Evolutionary conservation across 2,329 filamentous ascomycete species (phyloP).

Genomic region (Scedosporium boydii): DNA sequence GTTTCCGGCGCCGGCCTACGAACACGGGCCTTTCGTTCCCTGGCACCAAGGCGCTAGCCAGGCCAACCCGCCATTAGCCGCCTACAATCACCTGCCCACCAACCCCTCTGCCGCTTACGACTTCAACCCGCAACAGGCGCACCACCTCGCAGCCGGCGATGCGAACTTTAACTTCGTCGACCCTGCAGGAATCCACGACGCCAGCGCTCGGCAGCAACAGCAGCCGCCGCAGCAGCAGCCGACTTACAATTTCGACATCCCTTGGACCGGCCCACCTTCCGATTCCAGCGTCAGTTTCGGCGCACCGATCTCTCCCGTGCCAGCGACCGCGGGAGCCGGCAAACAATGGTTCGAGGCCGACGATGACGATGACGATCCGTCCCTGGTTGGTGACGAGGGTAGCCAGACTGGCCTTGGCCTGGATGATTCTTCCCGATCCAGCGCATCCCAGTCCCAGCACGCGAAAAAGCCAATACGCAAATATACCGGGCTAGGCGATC

Average conservation of each 20-base stretch:
- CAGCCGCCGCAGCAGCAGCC: not conserved
- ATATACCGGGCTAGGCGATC: not conserved
- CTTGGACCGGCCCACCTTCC: not conserved
- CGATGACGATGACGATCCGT: not conserved
- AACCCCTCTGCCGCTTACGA: not conserved
- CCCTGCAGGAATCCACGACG: not conserved
- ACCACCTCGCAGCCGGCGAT: not conserved
- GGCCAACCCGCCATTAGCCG: not conserved
- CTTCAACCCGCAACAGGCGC: not conserved
- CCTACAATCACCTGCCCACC: not conserved
- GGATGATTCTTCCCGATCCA: not conserved
- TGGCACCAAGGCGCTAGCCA: not conserved
- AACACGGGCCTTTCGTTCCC: not conserved
- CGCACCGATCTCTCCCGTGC: not conserved
- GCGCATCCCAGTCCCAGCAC: not conserved
- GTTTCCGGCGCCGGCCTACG: not conserved
- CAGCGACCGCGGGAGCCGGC: not conserved
- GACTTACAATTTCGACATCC: not conserved
- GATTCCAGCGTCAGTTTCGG: not conserved
- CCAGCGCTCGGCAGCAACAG: slow-evolving; percentile 2
- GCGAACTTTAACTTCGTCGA: not conserved
- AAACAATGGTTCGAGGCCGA: not conserved
- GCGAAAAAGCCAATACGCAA: not conserved
- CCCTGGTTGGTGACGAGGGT: not conserved
- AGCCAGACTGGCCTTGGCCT: not conserved